A percentile compares a stretch with the other conserved stretches of the same genome.
These are phyloP conservation scores for Diaporthe citriasiana DNA, from an alignment of 2,329 filamentous ascomycete species.

Conservation along the genomic window DNA sequence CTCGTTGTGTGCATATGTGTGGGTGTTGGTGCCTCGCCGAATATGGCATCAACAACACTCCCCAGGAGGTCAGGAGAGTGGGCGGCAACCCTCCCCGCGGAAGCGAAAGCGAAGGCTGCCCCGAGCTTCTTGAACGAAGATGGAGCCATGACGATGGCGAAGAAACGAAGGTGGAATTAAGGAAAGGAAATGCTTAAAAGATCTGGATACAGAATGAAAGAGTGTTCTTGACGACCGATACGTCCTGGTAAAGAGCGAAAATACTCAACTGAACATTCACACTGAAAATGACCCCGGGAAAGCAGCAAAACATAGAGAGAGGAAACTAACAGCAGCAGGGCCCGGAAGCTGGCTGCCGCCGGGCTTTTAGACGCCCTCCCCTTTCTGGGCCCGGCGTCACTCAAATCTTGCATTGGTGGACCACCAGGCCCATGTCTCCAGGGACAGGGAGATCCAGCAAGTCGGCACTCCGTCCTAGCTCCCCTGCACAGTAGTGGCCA, in stretches of 20 bases:
- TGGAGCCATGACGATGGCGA: conserved; percentile 33
- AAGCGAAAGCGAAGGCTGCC: conserved; percentile 37
- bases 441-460: conserved; percentile 13
- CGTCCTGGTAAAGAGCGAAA: conserved; percentile 37
- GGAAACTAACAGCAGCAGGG: background rate
- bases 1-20: conserved; percentile 38
- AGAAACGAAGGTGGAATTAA: conserved; percentile 11
- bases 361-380: conserved; percentile 37
- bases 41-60: conserved; percentile 35
- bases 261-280: conserved; percentile 24
- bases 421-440: conserved; percentile 3
- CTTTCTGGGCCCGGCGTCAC: conserved; percentile 29
- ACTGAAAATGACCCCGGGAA: conserved; percentile 26
- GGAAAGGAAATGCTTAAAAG: conserved; percentile 13
- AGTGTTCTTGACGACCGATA: conserved; percentile 35
- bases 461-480: conserved; percentile 6
- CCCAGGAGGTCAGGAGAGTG: conserved; percentile 36
- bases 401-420: conserved; percentile 36
- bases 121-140: conserved; percentile 39
- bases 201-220: conserved; percentile 35
- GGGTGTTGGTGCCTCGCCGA: conserved; percentile 32
- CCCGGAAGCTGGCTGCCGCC: conserved; percentile 32
- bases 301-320: conserved; percentile 36
- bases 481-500: conserved; percentile 1
- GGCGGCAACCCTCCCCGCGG: conserved; percentile 35